Evolutionary conservation across 106 monocot species (phyloP).

Genomic region (Chionographis japonica): DNA sequence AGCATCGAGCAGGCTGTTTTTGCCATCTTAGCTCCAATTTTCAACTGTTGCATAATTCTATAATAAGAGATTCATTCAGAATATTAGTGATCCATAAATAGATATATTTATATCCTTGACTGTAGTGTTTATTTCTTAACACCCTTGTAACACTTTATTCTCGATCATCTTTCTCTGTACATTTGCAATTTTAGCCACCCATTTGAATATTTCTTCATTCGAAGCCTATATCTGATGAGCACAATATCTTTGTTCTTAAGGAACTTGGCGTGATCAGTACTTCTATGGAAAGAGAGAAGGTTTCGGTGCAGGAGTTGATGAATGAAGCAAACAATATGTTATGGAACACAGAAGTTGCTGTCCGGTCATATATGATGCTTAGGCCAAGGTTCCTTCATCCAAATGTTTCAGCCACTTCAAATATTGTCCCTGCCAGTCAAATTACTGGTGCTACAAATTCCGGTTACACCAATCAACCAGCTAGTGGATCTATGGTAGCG

Average conservation of each 20-base stretch:
- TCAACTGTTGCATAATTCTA: too few species aligned
- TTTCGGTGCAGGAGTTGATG: constrained; percentile 57
- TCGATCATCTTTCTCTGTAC: too few species aligned
- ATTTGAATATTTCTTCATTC: too few species aligned
- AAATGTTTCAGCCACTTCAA: constrained; percentile 29
- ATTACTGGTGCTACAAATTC: constrained; percentile 16
- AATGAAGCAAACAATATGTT: constrained; percentile 54
- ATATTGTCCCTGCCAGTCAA: constrained; percentile 26
- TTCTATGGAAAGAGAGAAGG: constrained; percentile 80
- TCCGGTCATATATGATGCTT: constrained; percentile 82
- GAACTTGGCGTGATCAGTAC: constrained; percentile 82
- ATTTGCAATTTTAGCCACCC: too few species aligned
- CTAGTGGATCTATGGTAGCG: constrained; percentile 13
- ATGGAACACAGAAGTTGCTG: constrained; percentile 82
- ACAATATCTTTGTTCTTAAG: constrained; percentile 15
- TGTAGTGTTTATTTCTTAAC: too few species aligned
- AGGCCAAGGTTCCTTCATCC: constrained; percentile 68
- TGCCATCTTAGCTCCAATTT: too few species aligned
- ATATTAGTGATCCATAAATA: too few species aligned
- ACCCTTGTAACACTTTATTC: too few species aligned
- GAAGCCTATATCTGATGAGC: too few species aligned
- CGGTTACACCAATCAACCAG: constrained; percentile 24
- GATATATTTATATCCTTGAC: too few species aligned
- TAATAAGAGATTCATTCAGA: too few species aligned
- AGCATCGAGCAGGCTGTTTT: too few species aligned